phyloP scores from a whole-genome alignment of 352 stramenopile genomes.

The Discostella stelligera region DNA sequence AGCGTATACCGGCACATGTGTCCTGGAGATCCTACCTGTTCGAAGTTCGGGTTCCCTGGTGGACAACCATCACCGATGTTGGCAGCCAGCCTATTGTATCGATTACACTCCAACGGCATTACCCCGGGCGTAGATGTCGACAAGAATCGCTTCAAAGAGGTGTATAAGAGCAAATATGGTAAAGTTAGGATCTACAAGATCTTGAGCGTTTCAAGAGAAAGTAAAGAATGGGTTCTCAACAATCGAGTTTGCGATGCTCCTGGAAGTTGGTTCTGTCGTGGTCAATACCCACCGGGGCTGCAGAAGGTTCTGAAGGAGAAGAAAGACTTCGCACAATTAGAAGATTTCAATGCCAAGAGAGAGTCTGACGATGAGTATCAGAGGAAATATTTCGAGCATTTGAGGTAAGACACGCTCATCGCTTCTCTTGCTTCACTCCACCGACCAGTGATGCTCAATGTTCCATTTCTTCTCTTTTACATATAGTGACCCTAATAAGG shows the following conservation, averaged over 20 bases:
- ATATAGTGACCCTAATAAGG: conserved; percentile 49
- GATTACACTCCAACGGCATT: conserved; percentile 68
- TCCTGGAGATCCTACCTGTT: conserved; percentile 46
- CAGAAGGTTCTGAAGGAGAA: conserved; percentile 71
- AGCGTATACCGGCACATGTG: conserved; percentile 62
- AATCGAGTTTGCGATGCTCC: conserved; percentile 78
- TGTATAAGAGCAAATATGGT: conserved; percentile 74
- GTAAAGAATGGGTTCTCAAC: conserved; percentile 78
- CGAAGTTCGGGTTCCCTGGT: conserved; percentile 12
- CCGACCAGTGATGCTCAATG: background rate
- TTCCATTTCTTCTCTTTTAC: background rate
- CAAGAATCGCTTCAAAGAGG: conserved; percentile 65
- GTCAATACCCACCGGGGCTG: conserved; percentile 79
- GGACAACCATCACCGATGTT: conserved; percentile 49
- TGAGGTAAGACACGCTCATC: conserved; percentile 20
- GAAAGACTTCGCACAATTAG: conserved; percentile 80
- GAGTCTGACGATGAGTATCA: conserved; percentile 75
- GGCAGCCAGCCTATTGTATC: conserved; percentile 77
- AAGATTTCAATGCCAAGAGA: conserved; percentile 79
- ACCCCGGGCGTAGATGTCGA: conserved; percentile 54
- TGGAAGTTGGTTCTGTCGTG: conserved; percentile 78
- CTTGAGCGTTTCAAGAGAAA: conserved; percentile 81
- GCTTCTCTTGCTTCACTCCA: background rate
- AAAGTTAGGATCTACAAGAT: conserved; percentile 84
- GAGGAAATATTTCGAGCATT: conserved; percentile 73